These are phyloP conservation scores for Austropuccinia psidii DNA, from an alignment of 1,284 basidiomycete species.

Conservation along the genomic window DNA sequence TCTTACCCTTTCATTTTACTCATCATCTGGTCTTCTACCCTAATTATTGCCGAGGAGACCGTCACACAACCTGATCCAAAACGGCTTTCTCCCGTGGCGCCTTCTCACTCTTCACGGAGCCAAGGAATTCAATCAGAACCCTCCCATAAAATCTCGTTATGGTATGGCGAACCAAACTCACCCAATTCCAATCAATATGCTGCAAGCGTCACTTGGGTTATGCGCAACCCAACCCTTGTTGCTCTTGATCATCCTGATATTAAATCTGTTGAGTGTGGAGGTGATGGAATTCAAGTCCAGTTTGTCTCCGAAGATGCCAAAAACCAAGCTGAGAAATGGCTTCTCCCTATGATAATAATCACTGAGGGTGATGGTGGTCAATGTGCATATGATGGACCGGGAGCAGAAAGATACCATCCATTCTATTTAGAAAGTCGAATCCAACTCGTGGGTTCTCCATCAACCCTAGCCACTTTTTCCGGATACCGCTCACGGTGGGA, in stretches of 20 bases:
- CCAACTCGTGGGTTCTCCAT: too few relatives aligned
- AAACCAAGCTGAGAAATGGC: constrained; percentile 9
- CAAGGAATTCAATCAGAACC: constrained; percentile 5
- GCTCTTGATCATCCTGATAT: constrained; percentile 22
- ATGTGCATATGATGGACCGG: constrained; percentile 6
- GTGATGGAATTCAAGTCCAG: constrained; percentile 20
- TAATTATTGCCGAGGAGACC: too few relatives aligned
- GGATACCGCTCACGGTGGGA: constrained; percentile 36
- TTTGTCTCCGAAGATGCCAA: constrained; percentile 6
- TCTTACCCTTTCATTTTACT: too few relatives aligned
- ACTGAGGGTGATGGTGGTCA: constrained; percentile 12
- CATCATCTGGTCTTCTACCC: too few relatives aligned
- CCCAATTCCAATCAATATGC: constrained; percentile 9
- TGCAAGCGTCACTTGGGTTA: constrained; percentile 2
- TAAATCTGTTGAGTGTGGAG: constrained; percentile 12
- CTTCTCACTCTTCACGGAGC: constrained; percentile 1
- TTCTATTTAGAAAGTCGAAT: neutral
- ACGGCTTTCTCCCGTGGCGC: constrained; percentile 22
- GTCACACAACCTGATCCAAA: too few relatives aligned
- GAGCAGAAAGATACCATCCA: constrained; percentile 23
- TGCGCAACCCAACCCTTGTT: constrained; percentile 24
- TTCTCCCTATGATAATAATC: constrained; percentile 23
- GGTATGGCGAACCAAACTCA: constrained; percentile 12
- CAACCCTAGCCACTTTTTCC: neutral
- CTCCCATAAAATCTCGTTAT: constrained; percentile 1